Evolutionary conservation across 345 rosid species (phyloP), one percentile per base, ranked within the genome.

Genomic region (Pugionium dolabratum): DNA sequence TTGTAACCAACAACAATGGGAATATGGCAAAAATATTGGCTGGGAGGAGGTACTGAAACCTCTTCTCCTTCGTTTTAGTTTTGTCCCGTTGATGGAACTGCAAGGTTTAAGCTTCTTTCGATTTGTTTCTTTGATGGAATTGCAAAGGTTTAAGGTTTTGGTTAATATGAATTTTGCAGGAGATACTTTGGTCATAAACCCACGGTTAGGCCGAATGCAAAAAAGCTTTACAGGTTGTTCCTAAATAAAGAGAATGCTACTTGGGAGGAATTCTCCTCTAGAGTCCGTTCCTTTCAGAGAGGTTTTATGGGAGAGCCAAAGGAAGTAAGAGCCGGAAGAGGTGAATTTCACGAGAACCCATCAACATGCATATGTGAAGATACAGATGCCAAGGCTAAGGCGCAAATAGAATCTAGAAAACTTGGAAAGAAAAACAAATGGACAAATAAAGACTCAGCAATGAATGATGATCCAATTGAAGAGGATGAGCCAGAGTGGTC

Each of bases 261-360:
- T 0, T 95, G 99, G 99, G 95, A 89, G 74, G 86, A 71, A 54
- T 95, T 91, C 69, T 74, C 96, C n/a, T 80, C 89, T 7, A 82
- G 70, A 73, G 85, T 85, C 55, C 91, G 83, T 50, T 76, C 80
- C 39, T 83, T 75, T 9, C 99, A 95, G 72, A 79, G 88, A 80
- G 97, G 96, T 54, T 95, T 95, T 74, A 89, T 95, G 95, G 97
- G 99, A 63, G 93, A 82, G 75, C 99, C 99, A 48, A 93, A 85
- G 60, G 97, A 93, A 74, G 89, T 83, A 42, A 85, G 96, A 81
- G 82, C 96, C 0, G 97, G 98, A 51, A 86, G 97, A 78, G 99
- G 99, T 44, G 97, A 88, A 67, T 93, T 93, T 78, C 97, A 90
- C 44, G 99, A 93, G 86, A 93, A 93, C 66, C 99, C 99, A 18